Conservation (phyloP, 805 yeast species). For the Candida sanyiensis region DNA sequence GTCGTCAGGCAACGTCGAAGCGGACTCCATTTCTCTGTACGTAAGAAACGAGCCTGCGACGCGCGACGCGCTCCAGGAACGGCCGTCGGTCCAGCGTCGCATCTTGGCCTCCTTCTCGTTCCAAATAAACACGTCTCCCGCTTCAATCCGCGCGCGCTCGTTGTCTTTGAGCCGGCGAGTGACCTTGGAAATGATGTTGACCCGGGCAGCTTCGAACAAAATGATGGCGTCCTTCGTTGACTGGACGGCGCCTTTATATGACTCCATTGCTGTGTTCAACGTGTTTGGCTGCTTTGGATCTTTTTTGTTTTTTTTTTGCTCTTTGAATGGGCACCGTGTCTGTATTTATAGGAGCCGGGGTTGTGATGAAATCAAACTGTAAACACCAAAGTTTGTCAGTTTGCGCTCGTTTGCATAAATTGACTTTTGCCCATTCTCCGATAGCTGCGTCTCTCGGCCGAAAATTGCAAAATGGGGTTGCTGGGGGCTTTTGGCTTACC, state of each 20-base stretch:
- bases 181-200: slow-evolving; percentile 51
- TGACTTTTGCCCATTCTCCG: too few relatives aligned
- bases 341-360: too few relatives aligned
- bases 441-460: too few relatives aligned
- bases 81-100: slow-evolving; percentile 77
- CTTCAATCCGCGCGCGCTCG: slow-evolving; percentile 42
- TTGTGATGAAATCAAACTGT: too few relatives aligned
- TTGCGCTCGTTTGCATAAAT: too few relatives aligned
- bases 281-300: neutral
- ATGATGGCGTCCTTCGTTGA: slow-evolving; percentile 58
- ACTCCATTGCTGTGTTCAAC: slow-evolving; percentile 36
- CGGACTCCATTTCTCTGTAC: slow-evolving; percentile 52
- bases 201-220: slow-evolving; percentile 58
- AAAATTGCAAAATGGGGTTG: too few relatives aligned
- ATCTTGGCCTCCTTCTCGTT: slow-evolving; percentile 65
- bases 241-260: slow-evolving; percentile 55
- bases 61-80: slow-evolving; percentile 66
- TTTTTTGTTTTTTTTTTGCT: too few relatives aligned
- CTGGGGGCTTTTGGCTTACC: too few relatives aligned
- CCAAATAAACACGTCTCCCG: slow-evolving; percentile 67
- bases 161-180: slow-evolving; percentile 50
- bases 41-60: slow-evolving; percentile 59
- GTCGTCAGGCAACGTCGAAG: slow-evolving; percentile 5
- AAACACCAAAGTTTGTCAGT: too few relatives aligned
- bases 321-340: neutral